Evolutionary conservation across 176 grass and related monocot genomes (phyloP).

Genomic region (Metroxylon sagu): DNA sequence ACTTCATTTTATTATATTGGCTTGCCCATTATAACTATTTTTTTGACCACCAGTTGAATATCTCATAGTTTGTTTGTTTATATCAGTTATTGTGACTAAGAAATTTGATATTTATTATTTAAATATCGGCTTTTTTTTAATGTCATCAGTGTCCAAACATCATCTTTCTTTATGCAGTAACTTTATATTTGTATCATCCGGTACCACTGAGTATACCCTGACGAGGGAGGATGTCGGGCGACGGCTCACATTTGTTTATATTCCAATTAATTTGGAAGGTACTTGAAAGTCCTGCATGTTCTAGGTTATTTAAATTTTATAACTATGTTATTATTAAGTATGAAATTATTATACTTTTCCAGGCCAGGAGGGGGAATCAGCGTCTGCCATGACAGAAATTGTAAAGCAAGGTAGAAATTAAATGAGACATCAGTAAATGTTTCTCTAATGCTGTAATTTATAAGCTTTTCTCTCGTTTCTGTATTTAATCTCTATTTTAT

Average conservation of each 20-base stretch:
- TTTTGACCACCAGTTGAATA: too few relatives aligned
- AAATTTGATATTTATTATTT: too few relatives aligned
- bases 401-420: constrained; percentile 75
- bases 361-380: constrained; percentile 73
- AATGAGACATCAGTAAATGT: neutral
- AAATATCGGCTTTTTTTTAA: too few relatives aligned
- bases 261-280: constrained; percentile 81
- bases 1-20: too few relatives aligned
- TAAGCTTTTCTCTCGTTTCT: neutral
- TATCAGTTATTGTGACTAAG: too few relatives aligned
- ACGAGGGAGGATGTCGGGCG: constrained; percentile 58
- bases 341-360: constrained; percentile 7
- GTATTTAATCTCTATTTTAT: constrained; percentile 6
- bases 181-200: constrained; percentile 57
- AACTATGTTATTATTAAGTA: too few relatives aligned
- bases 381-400: constrained; percentile 47
- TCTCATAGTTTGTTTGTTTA: too few relatives aligned
- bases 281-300: too few relatives aligned
- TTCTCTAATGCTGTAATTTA: neutral
- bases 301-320: too few relatives aligned
- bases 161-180: constrained; percentile 31
- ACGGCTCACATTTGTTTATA: constrained; percentile 70
- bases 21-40: too few relatives aligned
- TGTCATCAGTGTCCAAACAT: too few relatives aligned
- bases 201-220: constrained; percentile 60